Base-by-base conservation (phyloP, 106 monocot genomes). In the Agapanthus africanus region DNA sequence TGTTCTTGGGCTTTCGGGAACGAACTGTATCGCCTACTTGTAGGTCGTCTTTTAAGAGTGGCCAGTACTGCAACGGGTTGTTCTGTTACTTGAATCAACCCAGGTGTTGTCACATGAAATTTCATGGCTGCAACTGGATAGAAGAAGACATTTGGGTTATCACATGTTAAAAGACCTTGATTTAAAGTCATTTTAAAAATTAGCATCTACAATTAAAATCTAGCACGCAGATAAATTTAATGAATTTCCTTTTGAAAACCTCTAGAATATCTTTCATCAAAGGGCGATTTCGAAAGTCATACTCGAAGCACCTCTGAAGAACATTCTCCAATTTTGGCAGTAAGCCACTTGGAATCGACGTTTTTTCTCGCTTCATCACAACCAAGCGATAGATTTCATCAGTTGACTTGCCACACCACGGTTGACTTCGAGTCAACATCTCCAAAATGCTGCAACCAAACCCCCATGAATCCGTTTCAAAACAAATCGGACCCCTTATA, bases 391-490 rank as follows among this genome's bases (percentile, higher is more conserved):
- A 81, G 18, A 95, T 86, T 70, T 95, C 91, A 57, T 80, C 75
- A 31, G 79, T 66, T 59, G 86, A 73, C 37, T 40, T 81, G 34
- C 83, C 85, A 63, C 39, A 78, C 93, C 93, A 93, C 4, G 85
- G 88, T 52, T 81, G 82, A 65, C 63, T 22, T 27, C 93, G 91
- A 76, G 50, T 95, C 70, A 95, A 54, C 95, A 95, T 88, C 75
- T 91, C 95, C 68, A 95, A 72, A 62, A 95, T 84, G 77, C 91
- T 86, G 59, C 95, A 95, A 9, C 81, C 95, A 69, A 91, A 88
- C 33, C 88, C 91, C 95, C 95, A 95, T 57, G 95, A 78, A 82
- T 95, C 95, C 21, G 91, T 91, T 51, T 95, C 95, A 67, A 61
- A 83, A 61, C 80, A 85, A 69, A 95, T 70, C 21, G 95, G 95